Base-by-base conservation (phyloP, 768 basidiomycete genomes). In the Tremella yokohamensis region DNA sequence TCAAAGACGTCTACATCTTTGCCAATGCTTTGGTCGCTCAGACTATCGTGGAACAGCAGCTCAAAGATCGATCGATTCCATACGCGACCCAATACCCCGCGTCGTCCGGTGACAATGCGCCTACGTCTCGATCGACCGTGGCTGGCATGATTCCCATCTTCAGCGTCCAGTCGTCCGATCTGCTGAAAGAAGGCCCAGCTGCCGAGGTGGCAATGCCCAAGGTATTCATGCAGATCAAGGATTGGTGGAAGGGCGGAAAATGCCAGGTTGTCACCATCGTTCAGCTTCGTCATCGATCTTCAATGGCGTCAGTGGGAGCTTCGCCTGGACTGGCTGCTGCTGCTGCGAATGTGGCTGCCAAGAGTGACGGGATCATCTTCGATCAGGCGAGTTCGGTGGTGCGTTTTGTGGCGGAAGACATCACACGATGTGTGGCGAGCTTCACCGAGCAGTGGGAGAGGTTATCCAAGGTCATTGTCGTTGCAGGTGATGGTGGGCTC, bases 191-290 rank as follows among this genome's bases (percentile, higher is more conserved):
- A 7, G 87, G 86, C 1, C 87, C 88, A 2, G 90, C 90, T 3
- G 88, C 86, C 19, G 90, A 93, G 70, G 90, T 90, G 3, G 90
- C 90, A 3, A 89, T 91, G 88, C 85, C 89, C 7, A 90, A 89
- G 69, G 90, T 93, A 52, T 85, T 87, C 39, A 87, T 93, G 50
- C 87, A 90, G 62, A 88, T 90, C 8, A 80, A 90, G 15, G 86
- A 90, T 61, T 93, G 91, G 91, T 93, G 91, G 91, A 87, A 86
- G 2, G 84, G 87, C 49, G 84, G 84, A 62, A 85, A 84, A 60
- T 86, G 86, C 63, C n/a, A 88, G 82, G 88, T 92, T 13, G 85
- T 92, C 19, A 93, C 90, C 0, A 89, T 88, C 63, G 89, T 93
- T 38, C 91, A 90, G 72, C 80, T 94, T 26, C 66, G 65, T 11